Conservation (phyloP, 768 basidiomycete species). For the Suillus tomentosus region DNA sequence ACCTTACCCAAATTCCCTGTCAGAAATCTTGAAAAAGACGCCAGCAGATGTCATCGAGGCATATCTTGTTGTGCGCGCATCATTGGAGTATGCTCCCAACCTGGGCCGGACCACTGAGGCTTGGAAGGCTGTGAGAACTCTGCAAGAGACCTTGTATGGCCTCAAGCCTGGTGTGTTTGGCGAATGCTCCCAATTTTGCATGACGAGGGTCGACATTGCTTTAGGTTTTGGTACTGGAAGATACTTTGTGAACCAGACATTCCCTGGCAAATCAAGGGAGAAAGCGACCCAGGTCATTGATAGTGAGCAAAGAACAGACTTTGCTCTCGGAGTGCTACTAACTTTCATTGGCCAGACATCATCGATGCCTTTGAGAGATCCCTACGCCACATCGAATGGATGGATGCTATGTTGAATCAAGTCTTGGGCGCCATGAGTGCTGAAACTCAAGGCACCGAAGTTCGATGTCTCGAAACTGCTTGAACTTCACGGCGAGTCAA, state of each 20-base stretch:
- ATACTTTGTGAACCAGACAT: slow-evolving; percentile 86
- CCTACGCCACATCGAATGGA: slow-evolving; percentile 79
- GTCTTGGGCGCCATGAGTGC: too few species aligned
- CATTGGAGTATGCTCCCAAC: slow-evolving; percentile 64
- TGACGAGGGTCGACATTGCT: slow-evolving; percentile 65
- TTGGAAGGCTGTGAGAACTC: slow-evolving; percentile 70
- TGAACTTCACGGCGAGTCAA: too few species aligned
- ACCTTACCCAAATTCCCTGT: slow-evolving; percentile 68
- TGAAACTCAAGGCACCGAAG: too few species aligned
- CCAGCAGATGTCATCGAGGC: slow-evolving; percentile 75
- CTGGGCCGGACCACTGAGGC: slow-evolving; percentile 77
- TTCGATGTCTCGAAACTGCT: too few species aligned
- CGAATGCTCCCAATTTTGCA: slow-evolving; percentile 84
- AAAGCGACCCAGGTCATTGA: slow-evolving; percentile 85
- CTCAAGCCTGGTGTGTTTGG: slow-evolving; percentile 85
- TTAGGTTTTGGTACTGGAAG: slow-evolving; percentile 91
- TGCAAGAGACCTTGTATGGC: slow-evolving; percentile 76
- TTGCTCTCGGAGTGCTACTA: not conserved
- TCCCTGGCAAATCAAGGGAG: slow-evolving; percentile 73
- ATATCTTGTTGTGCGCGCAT: slow-evolving; percentile 82
- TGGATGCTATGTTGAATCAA: too few species aligned
- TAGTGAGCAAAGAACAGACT: slow-evolving; percentile 41
- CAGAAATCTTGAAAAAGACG: slow-evolving; percentile 67
- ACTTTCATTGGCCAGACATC: slow-evolving; percentile 53
- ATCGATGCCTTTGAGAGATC: slow-evolving; percentile 82